A percentile compares a stretch with the other conserved stretches of the same genome.
phyloP scores from a whole-genome alignment of 306 rosid genomes.

The Begonia fuchsioides region DNA sequence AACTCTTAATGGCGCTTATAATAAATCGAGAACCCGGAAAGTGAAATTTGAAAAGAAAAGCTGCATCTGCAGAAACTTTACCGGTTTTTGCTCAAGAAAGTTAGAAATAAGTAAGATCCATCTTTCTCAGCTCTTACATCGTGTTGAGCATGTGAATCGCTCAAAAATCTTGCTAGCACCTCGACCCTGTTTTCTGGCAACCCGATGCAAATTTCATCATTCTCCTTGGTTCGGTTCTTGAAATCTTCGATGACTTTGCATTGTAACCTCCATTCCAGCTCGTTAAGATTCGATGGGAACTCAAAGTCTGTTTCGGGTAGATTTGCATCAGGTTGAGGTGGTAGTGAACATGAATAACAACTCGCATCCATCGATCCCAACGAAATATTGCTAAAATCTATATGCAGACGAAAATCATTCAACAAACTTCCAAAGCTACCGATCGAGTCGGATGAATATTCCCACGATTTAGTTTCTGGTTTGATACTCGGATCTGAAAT shows the following conservation, averaged over 20 bases:
- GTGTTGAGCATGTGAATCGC: constrained; percentile 34
- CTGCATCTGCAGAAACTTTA: constrained; percentile 8
- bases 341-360: constrained; percentile 34
- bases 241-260: constrained; percentile 58
- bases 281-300: constrained; percentile 38
- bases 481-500: constrained; percentile 39
- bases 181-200: constrained; percentile 33
- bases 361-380: constrained; percentile 53
- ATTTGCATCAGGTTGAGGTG: constrained; percentile 16
- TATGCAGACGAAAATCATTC: constrained; percentile 44
- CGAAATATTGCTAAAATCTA: constrained; percentile 57
- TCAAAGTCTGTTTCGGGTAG: constrained; percentile 22
- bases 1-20: too few relatives aligned
- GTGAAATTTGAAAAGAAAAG: too few relatives aligned
- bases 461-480: constrained; percentile 26
- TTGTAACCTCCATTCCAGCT: constrained; percentile 60
- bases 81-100: constrained; percentile 59
- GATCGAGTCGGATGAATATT: constrained; percentile 41
- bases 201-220: constrained; percentile 20
- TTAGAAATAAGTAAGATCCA: constrained; percentile 46
- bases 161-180: constrained; percentile 51
- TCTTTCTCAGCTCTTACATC: constrained; percentile 42
- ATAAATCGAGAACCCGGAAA: too few relatives aligned
- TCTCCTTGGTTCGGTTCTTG: constrained; percentile 25
- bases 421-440: constrained; percentile 57